Base-by-base conservation (phyloP, 129 eudicot species). In the Centaurea solstitialis region DNA sequence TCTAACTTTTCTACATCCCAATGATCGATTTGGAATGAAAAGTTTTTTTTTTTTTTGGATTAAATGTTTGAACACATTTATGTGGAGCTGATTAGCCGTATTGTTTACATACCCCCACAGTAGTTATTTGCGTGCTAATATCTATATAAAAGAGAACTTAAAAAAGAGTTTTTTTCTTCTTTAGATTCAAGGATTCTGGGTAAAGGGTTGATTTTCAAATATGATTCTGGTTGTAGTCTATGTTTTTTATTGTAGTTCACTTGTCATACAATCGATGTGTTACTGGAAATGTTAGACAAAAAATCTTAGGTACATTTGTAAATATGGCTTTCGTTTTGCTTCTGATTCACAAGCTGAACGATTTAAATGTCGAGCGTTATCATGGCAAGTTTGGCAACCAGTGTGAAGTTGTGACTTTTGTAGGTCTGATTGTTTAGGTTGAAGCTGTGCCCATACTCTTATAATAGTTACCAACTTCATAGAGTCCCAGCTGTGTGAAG, bases 11-110 rank as follows among this genome's bases (percentile, higher is more conserved):
- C 21, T 24, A 57, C 22, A 37, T 17, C 23, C 79, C 62, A 18
- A 75, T 59, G 53, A 50, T 50, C 18, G 21, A 50, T 50, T 50
- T 50, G 62, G 62, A 50, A 50, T 15, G 21, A 50, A 18, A 74
- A 30, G n/a, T 38, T 9, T 74, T 74, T 74, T 30, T 28, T 38
- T 9, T 74, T 74, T 74, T 30, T 28, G 78, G 9, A 28, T 74
- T 30, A 26, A 68, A 18, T 43, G 78, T 74, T 26, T 4, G 33
- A 22, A 39, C 57, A 24, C n/a, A n/a, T 75, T 28, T 28, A 10
- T 53, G 78, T 12, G 59, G 20, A 50, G 78, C 43, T 74, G 78
- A 74, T 75, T 75, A 59, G 47, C 47, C 75, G 10, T 78, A 53
- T 39, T 69, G 39, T 11, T 17, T 73, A 22, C 30, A 6, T 45